Base-by-base conservation (phyloP, 495 filamentous ascomycete genomes). In the Aspergillus taichungensis region DNA sequence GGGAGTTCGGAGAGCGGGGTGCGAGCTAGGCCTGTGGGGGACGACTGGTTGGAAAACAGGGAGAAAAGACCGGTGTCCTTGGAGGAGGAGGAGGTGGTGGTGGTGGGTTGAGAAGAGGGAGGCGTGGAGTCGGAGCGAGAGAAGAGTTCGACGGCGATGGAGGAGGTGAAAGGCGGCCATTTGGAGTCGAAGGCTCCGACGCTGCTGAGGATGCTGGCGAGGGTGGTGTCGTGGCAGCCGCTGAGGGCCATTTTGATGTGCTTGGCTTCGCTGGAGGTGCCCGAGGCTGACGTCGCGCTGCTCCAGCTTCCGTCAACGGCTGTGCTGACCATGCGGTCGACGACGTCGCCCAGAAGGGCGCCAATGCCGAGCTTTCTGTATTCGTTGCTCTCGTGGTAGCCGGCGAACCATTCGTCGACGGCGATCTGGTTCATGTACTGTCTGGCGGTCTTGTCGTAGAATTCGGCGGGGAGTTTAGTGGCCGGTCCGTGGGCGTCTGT, bases 221-320 rank as follows among this genome's bases (percentile, higher is more conserved):
- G 71, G 13, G 92, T 96, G 8, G 92, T 97, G 62, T 98, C 92
- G 59, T 98, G 92, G 54, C 89, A 95, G 13, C 92, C 92, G 53
- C 79, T 84, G 51, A 98, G 66, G 5, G 78, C 84, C 30, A 88
- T 72, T 49, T 79, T 83, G 50, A 83, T 74, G n/a, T 74, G 63
- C 41, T 67, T 74, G 61, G 74, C 74, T 1, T 65, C 57, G 18
- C 72, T 47, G 6, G 57, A 53, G 12, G 63, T 60, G 6, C 61
- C 64, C 33, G 66, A 62, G 3, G 79, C 80, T 46, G 79, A 72
- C 30, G 72, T 72, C 31, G 76, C 74, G 47, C 74, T 82, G 29
- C 69, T 65, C 69, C 69, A 73, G 51, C 69, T 63, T 6, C 70
- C 66, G 51, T 87, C 84, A 3, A 78, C 78, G 43, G 72, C 82